Base-by-base conservation (phyloP, 1,139 yeast genomes). In the Meyerozyma carpophila region DNA sequence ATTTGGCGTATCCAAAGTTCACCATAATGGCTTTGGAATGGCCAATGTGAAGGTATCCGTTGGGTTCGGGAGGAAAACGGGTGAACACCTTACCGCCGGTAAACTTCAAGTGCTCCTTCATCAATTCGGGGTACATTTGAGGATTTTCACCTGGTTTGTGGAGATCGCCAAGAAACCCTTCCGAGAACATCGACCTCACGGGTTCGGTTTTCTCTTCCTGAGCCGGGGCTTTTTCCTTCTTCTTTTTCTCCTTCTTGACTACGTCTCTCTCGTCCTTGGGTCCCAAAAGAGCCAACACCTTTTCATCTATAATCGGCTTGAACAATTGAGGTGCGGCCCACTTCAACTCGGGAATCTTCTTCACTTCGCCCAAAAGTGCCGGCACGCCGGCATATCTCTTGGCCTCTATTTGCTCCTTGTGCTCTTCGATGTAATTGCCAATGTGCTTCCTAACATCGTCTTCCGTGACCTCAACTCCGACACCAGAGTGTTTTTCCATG, bases 11-110 rank as follows among this genome's bases (percentile, higher is more conserved):
- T 13, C 98, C 98, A 63, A 93, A 93, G 64, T 93, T 91, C 47
- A 93, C 96, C 78, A 93, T 86, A 61, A 93, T 93, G 42, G 98
- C 98, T 70, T 94, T 94, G 41, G 96, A 86, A 63, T 93, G 99
- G 39, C 99, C 99, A 65, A 93, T 93, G 63, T 93, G 98, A 59
- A 93, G 76, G 59, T 82, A 93, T 46, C 98, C 98, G 63, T 91
- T 91, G 42, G 98, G 98, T 68, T 93, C 98, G 6, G 98, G 98
- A 29, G 99, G 99, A 72, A 93, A 93, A 61, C 99, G 81, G 1
- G 98, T 94, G 57, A 77, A 82, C 18, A 93, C 98, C 56, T 79
- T 74, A 39, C 97, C 96, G 29, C 79, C 75, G 36, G 96, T 89
- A 50, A 79, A 80, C 44, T 75, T 79, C 55, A 89, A 73, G 62